Conservation (phyloP, 768 basidiomycete genomes). For the Tephrocybe sp. region DNA sequence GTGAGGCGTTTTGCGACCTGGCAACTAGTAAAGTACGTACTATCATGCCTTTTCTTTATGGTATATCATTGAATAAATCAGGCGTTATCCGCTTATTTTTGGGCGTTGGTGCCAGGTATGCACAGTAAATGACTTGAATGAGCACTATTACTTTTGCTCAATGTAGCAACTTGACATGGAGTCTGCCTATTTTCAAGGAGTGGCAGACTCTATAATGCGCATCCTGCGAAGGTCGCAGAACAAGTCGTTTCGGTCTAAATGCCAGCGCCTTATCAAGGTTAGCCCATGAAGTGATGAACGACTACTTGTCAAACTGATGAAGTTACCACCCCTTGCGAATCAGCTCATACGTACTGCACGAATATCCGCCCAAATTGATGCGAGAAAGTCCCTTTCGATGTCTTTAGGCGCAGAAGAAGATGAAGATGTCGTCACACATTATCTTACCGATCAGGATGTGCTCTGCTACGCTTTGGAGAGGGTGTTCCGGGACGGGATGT, state of each 20-base stretch:
- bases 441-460: slow-evolving; percentile 32
- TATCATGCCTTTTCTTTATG: neutral
- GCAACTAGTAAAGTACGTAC: slow-evolving; percentile 56
- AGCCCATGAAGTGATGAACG: neutral
- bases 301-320: neutral
- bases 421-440: neutral
- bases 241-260: slow-evolving; percentile 41
- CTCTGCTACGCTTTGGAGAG: slow-evolving; percentile 42
- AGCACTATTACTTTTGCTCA: neutral
- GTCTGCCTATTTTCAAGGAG: slow-evolving; percentile 40
- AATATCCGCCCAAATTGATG: slow-evolving; percentile 19
- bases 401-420: slow-evolving; percentile 21
- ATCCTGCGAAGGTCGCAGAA: slow-evolving; percentile 55
- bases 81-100: slow-evolving; percentile 77
- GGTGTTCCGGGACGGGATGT: slow-evolving; percentile 39
- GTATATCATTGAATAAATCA: slow-evolving; percentile 23
- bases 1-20: slow-evolving; percentile 51
- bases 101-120: slow-evolving; percentile 63
- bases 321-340: neutral
- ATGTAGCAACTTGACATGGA: slow-evolving; percentile 59
- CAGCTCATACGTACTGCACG: slow-evolving; percentile 30
- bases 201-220: slow-evolving; percentile 46
- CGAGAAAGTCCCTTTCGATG: slow-evolving; percentile 26
- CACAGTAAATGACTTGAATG: slow-evolving; percentile 1
- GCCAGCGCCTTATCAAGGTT: slow-evolving; percentile 48